Evolutionary conservation across 441 rosid species (phyloP).

Genomic region (Syzygium syzygioides): DNA sequence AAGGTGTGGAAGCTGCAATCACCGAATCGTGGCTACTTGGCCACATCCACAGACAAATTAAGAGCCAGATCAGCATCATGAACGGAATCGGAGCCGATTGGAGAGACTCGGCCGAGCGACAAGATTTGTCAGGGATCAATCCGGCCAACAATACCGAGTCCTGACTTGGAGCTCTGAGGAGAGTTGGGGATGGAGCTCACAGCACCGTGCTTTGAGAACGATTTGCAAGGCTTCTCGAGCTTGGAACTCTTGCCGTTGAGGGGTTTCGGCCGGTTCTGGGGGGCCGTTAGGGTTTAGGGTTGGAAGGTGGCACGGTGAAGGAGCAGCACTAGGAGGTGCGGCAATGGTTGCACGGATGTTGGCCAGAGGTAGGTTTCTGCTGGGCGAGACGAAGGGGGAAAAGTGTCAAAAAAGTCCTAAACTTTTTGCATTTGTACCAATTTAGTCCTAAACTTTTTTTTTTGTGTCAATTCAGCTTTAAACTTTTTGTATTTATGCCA

Average conservation of each 20-base stretch:
- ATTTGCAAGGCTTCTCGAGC: slow-evolving; percentile 16
- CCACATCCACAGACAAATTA: not conserved
- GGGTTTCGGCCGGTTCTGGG: slow-evolving; percentile 16
- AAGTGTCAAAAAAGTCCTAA: no score
- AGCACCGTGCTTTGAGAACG: slow-evolving; percentile 12
- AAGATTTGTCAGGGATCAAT: slow-evolving; percentile 74
- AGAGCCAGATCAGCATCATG: slow-evolving; percentile 9
- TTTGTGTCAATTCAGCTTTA: no score
- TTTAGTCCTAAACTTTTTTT: no score
- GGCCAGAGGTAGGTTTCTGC: slow-evolving; percentile 5
- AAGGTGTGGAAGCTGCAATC: no score
- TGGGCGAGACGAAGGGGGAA: not conserved
- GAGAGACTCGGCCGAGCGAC: slow-evolving; percentile 86
- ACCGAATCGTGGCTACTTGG: no score
- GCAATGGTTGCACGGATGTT: slow-evolving; percentile 6
- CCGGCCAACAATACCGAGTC: slow-evolving; percentile 47
- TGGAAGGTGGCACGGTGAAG: slow-evolving; percentile 50
- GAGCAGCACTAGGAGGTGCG: slow-evolving; percentile 69
- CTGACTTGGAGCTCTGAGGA: slow-evolving; percentile 63
- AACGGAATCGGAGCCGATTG: slow-evolving; percentile 53
- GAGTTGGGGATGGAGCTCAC: slow-evolving; percentile 40
- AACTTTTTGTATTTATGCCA: rapidly evolving
- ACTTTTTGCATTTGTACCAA: no score
- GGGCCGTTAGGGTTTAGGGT: slow-evolving; percentile 40
- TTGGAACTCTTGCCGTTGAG: slow-evolving; percentile 17